phyloP scores from a whole-genome alignment of 768 basidiomycete genomes.

The Leccinum barrowsii region DNA sequence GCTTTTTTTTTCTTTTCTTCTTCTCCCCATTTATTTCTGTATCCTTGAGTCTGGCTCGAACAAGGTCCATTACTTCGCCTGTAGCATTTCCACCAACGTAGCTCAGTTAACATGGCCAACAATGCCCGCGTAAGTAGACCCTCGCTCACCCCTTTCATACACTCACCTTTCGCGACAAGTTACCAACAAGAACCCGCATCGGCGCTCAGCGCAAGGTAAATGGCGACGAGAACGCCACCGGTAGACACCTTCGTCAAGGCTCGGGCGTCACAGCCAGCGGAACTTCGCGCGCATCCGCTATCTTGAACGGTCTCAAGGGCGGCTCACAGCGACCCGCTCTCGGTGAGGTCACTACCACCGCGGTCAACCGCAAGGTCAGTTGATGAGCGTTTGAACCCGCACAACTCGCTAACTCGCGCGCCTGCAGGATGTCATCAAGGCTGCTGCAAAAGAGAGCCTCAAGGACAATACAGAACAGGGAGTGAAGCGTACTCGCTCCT shows the following conservation, averaged over 20 bases:
- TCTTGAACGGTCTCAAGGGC: constrained; percentile 45
- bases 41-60: constrained; percentile 6
- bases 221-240: constrained; percentile 75
- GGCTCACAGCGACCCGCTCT: constrained; percentile 67
- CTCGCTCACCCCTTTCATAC: background rate
- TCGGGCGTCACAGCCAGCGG: constrained; percentile 47
- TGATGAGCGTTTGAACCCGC: background rate
- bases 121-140: constrained; percentile 50
- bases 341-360: constrained; percentile 75
- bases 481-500: constrained; percentile 56
- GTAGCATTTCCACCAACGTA: constrained; percentile 22
- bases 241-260: constrained; percentile 60
- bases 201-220: constrained; percentile 64
- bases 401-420: background rate
- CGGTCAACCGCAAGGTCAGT: constrained; percentile 74
- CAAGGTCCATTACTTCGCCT: constrained; percentile 14
- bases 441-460: constrained; percentile 48
- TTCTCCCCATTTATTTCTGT: constrained; percentile 26
- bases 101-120: constrained; percentile 48
- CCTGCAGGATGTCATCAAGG: constrained; percentile 38
- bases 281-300: constrained; percentile 47
- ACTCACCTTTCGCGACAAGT: constrained; percentile 35
- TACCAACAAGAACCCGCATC: constrained; percentile 63
- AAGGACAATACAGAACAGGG: constrained; percentile 57
- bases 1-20: constrained; percentile 12